A percentile compares a stretch with the other conserved stretches of the same genome.
Evolutionary conservation across 768 basidiomycete genomes (phyloP).

Genomic region (Mrakia gelida): DNA sequence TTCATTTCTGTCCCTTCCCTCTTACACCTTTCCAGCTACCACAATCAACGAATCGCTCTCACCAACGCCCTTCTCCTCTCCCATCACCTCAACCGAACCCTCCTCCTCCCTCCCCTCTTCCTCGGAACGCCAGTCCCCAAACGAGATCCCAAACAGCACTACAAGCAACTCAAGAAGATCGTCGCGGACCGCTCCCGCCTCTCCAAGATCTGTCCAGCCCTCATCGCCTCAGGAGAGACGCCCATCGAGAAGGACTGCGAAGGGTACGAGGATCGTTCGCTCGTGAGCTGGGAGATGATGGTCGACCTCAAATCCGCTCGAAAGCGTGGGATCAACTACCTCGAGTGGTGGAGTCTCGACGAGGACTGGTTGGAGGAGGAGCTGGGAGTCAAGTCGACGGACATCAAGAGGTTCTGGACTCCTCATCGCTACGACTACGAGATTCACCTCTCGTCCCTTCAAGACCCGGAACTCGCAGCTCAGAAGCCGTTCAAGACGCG

Average conservation of each 20-base stretch:
- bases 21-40: slow-evolving; percentile 47
- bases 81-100: slow-evolving; percentile 64
- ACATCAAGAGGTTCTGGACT: slow-evolving; percentile 56
- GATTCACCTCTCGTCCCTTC: slow-evolving; percentile 12
- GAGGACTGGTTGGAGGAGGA: slow-evolving; percentile 50
- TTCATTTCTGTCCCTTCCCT: too few relatives aligned
- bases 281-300: slow-evolving; percentile 66
- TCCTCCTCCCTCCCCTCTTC: slow-evolving; percentile 70
- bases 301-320: slow-evolving; percentile 50
- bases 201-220: background rate
- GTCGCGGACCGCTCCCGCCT: slow-evolving; percentile 35
- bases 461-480: slow-evolving; percentile 8
- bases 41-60: slow-evolving; percentile 80
- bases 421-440: slow-evolving; percentile 56
- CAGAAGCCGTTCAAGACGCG: slow-evolving; percentile 38
- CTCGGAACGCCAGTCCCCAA: slow-evolving; percentile 53
- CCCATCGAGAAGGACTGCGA: slow-evolving; percentile 51
- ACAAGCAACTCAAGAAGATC: slow-evolving; percentile 43
- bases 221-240: background rate
- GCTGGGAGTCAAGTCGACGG: slow-evolving; percentile 43
- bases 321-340: slow-evolving; percentile 10
- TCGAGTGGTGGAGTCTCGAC: slow-evolving; percentile 54
- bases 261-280: slow-evolving; percentile 59
- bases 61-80: slow-evolving; percentile 78
- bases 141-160: slow-evolving; percentile 49